Conservation (phyloP, 148 eudicot genomes). For the Nepenthes gracilis region DNA sequence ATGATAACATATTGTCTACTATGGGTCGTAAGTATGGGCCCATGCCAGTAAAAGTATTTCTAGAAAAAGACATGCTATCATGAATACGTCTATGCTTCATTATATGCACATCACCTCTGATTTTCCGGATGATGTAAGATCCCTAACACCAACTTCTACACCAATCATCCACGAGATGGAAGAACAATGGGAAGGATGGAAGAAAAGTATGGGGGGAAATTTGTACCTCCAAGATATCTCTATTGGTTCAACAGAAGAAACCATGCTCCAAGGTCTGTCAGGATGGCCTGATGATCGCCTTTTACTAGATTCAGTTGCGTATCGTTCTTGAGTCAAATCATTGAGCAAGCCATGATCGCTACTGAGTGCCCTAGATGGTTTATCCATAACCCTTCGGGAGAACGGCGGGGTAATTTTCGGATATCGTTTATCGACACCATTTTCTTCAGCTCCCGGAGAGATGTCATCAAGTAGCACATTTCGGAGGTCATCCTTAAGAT, state of each 20-base stretch:
- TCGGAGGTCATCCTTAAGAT: conserved; percentile 23
- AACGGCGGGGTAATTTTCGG: conserved; percentile 28
- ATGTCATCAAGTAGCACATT: conserved; percentile 26
- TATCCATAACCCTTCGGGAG: conserved; percentile 37
- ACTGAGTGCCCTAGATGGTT: conserved; percentile 24
- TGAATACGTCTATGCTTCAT: too few species aligned
- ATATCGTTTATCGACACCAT: conserved; percentile 21
- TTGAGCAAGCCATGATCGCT: conserved; percentile 22
- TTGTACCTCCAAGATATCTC: conserved; percentile 69
- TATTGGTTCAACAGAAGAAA: conserved; percentile 38
- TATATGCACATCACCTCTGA: too few species aligned
- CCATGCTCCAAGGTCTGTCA: conserved; percentile 17
- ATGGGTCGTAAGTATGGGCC: too few species aligned
- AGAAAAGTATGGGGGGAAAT: too few species aligned
- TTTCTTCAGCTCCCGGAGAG: conserved; percentile 26
- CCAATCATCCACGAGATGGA: neutral
- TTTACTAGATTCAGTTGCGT: conserved; percentile 21
- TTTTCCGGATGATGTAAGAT: too few species aligned
- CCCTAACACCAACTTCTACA: neutral
- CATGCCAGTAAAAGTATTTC: too few species aligned
- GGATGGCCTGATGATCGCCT: conserved; percentile 22
- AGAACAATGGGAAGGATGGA: neutral
- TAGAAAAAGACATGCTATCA: too few species aligned
- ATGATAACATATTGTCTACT: too few species aligned
- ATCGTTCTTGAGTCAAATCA: conserved; percentile 26